These are phyloP conservation scores for Ophiosphaerella korrae DNA, from an alignment of 2,329 filamentous ascomycete species.

Conservation along the genomic window DNA sequence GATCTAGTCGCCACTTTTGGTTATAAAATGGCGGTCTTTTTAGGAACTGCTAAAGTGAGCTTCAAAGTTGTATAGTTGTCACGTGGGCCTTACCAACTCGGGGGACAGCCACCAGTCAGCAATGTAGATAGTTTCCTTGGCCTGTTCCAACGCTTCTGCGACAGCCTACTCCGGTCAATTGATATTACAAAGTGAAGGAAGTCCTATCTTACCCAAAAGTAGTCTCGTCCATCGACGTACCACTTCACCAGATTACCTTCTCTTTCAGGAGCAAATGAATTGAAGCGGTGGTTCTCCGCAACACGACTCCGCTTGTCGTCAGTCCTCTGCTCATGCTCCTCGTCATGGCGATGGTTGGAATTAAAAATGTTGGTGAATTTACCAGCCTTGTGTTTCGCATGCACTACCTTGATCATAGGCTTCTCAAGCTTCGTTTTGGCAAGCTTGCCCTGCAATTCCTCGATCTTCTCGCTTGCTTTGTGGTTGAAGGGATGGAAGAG, in stretches of 20 bases:
- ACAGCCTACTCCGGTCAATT: slow-evolving; percentile 62
- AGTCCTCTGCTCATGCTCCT: slow-evolving; percentile 83
- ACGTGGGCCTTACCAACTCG: slow-evolving; percentile 58
- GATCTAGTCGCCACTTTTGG: slow-evolving; percentile 86
- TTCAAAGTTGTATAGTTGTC: not conserved
- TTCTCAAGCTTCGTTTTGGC: slow-evolving; percentile 54
- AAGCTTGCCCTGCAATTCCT: slow-evolving; percentile 51
- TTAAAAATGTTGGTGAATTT: slow-evolving; percentile 76
- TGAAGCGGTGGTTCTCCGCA: slow-evolving; percentile 76
- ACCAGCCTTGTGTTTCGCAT: slow-evolving; percentile 66
- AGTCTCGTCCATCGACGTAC: slow-evolving; percentile 95
- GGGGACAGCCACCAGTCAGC: slow-evolving; percentile 97
- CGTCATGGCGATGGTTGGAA: slow-evolving; percentile 87
- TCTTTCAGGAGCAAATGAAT: slow-evolving; percentile 88
- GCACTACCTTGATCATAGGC: slow-evolving; percentile 56
- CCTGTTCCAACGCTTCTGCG: slow-evolving; percentile 84
- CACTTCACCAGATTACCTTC: slow-evolving; percentile 90
- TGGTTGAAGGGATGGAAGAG: slow-evolving; percentile 47
- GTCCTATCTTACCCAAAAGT: slow-evolving; percentile 68
- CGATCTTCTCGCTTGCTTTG: slow-evolving; percentile 30
- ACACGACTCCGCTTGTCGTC: slow-evolving; percentile 79
- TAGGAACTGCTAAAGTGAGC: slow-evolving; percentile 61
- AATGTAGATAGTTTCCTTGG: slow-evolving; percentile 93
- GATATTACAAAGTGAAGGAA: not conserved
- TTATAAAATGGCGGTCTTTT: slow-evolving; percentile 81